phyloP scores from a whole-genome alignment of 148 eudicot species.

The Suaeda aralocaspica region DNA sequence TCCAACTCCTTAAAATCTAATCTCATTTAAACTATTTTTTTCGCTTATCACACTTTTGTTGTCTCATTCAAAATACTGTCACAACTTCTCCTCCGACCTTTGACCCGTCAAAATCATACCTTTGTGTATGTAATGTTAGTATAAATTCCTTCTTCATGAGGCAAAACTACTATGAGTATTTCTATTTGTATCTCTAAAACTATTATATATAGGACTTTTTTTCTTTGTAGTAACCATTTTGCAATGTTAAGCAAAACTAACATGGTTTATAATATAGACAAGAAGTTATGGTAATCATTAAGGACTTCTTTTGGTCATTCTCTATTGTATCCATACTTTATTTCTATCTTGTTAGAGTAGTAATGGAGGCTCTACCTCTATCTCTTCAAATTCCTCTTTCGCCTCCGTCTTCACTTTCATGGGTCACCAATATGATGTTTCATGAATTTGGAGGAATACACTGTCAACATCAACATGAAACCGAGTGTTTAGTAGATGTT shows the following conservation, averaged over 20 bases:
- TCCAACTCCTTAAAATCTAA: neutral
- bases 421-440: slow-evolving; percentile 17
- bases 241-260: neutral
- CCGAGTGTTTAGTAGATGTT: neutral
- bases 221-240: neutral
- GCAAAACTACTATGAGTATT: neutral
- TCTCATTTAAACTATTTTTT: neutral
- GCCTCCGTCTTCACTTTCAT: slow-evolving; percentile 6
- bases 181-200: neutral
- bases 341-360: neutral
- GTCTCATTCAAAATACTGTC: neutral
- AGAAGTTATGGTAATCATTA: slow-evolving; percentile 11
- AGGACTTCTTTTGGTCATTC: slow-evolving; percentile 15
- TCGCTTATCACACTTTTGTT: neutral
- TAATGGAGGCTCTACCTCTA: slow-evolving; percentile 13
- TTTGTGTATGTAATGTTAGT: neutral
- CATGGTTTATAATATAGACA: neutral
- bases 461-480: slow-evolving; percentile 2
- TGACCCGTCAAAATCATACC: slow-evolving; percentile 8
- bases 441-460: slow-evolving; percentile 21
- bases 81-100: slow-evolving; percentile 10
- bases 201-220: neutral
- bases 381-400: slow-evolving; percentile 10
- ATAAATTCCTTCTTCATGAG: slow-evolving; percentile 5
- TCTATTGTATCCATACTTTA: slow-evolving; percentile 15